Conservation (phyloP, 805 yeast species). For the Vanderwaltozyma tropicalis region DNA sequence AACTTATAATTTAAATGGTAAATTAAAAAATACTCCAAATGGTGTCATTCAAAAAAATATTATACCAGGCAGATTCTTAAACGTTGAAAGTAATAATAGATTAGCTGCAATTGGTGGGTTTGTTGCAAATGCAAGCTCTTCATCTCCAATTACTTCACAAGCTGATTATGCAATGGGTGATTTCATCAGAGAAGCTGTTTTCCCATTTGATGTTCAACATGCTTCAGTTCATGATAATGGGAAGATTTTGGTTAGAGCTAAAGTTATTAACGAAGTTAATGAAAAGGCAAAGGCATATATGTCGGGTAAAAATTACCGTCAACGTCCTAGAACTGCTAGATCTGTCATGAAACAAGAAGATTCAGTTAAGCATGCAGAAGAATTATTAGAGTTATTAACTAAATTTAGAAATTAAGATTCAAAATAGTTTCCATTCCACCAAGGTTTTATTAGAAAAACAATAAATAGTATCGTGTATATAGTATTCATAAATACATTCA, state of each 20-base stretch:
- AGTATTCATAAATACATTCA: too few species aligned
- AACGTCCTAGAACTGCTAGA: not conserved
- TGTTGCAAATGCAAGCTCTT: conserved; percentile 28
- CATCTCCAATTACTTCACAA: conserved; percentile 27
- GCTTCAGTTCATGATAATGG: conserved; percentile 34
- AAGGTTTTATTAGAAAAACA: too few species aligned
- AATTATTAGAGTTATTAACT: conserved; percentile 1
- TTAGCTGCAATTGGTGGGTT: conserved; percentile 55
- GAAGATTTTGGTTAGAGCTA: conserved; percentile 15
- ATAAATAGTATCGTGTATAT: too few species aligned
- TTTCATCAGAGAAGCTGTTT: conserved; percentile 35
- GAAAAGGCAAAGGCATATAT: not conserved
- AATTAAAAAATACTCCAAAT: conserved; percentile 58
- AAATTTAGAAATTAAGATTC: not conserved
- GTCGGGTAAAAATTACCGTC: not conserved
- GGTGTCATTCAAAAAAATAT: conserved; percentile 47
- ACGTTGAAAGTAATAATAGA: conserved; percentile 30
- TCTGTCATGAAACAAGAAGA: not conserved
- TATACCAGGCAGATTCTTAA: conserved; percentile 59
- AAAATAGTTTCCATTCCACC: too few species aligned
- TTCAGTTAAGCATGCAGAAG: conserved; percentile 2
- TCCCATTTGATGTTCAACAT: conserved; percentile 34
- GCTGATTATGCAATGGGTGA: conserved; percentile 29
- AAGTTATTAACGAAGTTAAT: conserved; percentile 5
- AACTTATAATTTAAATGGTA: conserved; percentile 57